Evolutionary conservation across 2,329 filamentous ascomycete species (phyloP), one percentile per base, ranked within the genome.

Genomic region (Colletotrichum tropicale): DNA sequence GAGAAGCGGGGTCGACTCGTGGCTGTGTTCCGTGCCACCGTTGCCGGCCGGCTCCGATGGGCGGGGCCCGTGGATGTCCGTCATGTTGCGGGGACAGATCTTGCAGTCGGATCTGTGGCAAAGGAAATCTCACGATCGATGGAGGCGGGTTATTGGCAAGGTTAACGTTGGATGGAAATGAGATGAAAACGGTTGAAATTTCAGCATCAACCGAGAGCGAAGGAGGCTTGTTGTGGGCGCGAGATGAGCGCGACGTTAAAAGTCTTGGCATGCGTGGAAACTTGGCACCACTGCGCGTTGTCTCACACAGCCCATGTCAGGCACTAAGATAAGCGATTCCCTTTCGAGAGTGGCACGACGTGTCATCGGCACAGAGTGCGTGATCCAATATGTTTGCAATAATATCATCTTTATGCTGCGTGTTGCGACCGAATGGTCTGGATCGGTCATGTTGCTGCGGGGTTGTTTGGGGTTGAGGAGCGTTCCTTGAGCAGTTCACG

Each of bases 1-100:
- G 32, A 83, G 82, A 69, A 83, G 82, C 77, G 81, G 82, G 75
- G 81, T 81, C 62, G 78, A 76, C 55, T 78, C 79, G 62, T 78
- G 67, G 65, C 48, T 66, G 36, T 75, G 73, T 38, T 58, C 73
- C 64, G 56, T 58, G 34, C 26, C 26, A 10, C 73, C 69, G 64
- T 75, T 66, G 38, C 61, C 55, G 68, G 61, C 52, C 55, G 68
- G 28, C 7, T 62, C 30, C 26, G 73, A 48, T 24, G 30, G 38
- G 10, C 32, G 61, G 55, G 32, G 18, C 60, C 16, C 38, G 64
- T 73, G 56, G 34, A 32, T 43, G 43, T 60, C 68, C 38, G 68
- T 9, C 55, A 71, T 66, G 15, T 24, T 43, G 21, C 6, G 16
- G 10, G 52, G 24, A 38, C 18, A 12, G n/a, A 62, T 62, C 15